Evolutionary conservation across 805 yeast genomes (phyloP).

Genomic region (Kodamaea nitidulidarum): DNA sequence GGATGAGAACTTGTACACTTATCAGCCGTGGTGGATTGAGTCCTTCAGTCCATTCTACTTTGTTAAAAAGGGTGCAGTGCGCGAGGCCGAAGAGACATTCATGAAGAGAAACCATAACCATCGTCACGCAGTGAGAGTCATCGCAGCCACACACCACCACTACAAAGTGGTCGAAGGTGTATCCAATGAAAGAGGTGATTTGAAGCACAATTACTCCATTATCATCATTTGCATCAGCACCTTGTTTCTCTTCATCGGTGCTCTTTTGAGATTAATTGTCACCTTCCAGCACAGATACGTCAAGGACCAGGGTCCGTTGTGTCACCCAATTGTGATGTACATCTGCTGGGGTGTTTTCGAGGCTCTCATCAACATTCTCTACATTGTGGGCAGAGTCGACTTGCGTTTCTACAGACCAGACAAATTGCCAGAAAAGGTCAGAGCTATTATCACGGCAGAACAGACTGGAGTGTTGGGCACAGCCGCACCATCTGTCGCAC

Average conservation of each 20-base stretch:
- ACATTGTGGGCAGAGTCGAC: slow-evolving; percentile 64
- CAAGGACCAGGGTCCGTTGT: slow-evolving; percentile 15
- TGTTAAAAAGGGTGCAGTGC: slow-evolving; percentile 50
- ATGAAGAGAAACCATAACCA: slow-evolving; percentile 46
- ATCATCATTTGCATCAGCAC: slow-evolving; percentile 44
- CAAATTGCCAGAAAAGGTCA: slow-evolving; percentile 37
- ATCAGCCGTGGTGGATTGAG: slow-evolving; percentile 79
- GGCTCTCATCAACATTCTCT: slow-evolving; percentile 50
- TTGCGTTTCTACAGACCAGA: slow-evolving; percentile 80
- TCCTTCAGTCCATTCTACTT: slow-evolving; percentile 56
- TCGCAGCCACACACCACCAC: slow-evolving; percentile 53
- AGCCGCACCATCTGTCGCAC: slow-evolving; percentile 4
- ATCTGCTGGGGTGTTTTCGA: slow-evolving; percentile 68
- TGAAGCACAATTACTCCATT: slow-evolving; percentile 52
- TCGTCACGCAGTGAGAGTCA: slow-evolving; percentile 52
- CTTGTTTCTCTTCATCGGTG: slow-evolving; percentile 45
- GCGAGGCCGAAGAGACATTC: slow-evolving; percentile 45
- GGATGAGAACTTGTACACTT: slow-evolving; percentile 51
- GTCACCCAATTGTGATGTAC: slow-evolving; percentile 57
- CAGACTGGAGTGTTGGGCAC: slow-evolving; percentile 19
- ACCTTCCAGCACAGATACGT: slow-evolving; percentile 32
- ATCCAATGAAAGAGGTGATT: slow-evolving; percentile 36
- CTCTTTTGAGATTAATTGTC: slow-evolving; percentile 48
- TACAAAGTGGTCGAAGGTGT: slow-evolving; percentile 35
- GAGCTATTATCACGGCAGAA: slow-evolving; percentile 41